phyloP scores from a whole-genome alignment of 2,329 filamentous ascomycete genomes.

The Orbilia brochopaga region DNA sequence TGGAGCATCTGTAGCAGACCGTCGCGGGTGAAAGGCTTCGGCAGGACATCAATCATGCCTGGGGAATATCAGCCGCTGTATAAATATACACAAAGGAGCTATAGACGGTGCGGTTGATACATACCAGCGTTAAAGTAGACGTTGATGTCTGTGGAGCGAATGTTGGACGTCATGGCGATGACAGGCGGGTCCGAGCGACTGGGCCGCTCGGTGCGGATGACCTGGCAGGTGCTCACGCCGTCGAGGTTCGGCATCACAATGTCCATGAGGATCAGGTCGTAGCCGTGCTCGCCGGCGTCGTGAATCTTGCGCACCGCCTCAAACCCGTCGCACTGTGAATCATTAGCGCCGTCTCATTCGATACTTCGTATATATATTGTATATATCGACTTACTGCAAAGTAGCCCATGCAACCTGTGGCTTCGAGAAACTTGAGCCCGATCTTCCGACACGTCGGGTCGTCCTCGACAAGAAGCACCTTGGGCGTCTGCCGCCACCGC shows the following conservation, averaged over 20 bases:
- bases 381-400: constrained; percentile 65
- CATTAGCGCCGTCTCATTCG: not conserved
- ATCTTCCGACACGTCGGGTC: constrained; percentile 72
- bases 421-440: constrained; percentile 70
- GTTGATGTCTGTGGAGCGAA: constrained; percentile 92
- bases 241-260: constrained; percentile 98
- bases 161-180: constrained; percentile 98
- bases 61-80: not conserved
- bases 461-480: constrained; percentile 89
- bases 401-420: constrained; percentile 71
- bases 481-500: constrained; percentile 72
- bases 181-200: constrained; percentile 71
- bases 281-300: constrained; percentile 60
- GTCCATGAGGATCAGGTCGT: constrained; percentile 80
- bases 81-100: not conserved
- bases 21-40: constrained; percentile 93
- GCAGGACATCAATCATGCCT: constrained; percentile 98
- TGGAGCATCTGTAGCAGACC: constrained; percentile 84
- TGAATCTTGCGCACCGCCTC: constrained; percentile 85
- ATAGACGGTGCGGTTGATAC: constrained; percentile 55
- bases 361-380: not conserved
- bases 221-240: constrained; percentile 89
- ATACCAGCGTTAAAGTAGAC: constrained; percentile 96
- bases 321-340: constrained; percentile 75
- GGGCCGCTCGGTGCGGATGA: constrained; percentile 70